phyloP scores from a whole-genome alignment of 2,329 filamentous ascomycete species.

The Colletotrichum viniferum region DNA sequence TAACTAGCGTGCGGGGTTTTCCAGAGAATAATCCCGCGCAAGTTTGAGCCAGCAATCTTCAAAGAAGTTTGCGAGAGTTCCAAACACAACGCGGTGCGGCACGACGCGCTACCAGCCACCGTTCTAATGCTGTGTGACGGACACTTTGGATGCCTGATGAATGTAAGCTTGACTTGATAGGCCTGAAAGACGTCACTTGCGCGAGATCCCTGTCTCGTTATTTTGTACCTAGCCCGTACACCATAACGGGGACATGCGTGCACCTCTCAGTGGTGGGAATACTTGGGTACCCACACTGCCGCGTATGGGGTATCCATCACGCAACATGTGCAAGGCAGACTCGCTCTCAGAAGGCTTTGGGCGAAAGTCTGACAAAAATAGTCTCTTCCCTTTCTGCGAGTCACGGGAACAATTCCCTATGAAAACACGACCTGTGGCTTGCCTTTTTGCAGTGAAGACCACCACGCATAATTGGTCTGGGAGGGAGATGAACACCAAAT shows the following conservation, averaged over 20 bases:
- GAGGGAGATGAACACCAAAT: not conserved
- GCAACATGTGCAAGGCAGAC: not conserved
- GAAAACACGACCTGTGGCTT: not conserved
- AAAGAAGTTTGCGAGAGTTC: not conserved
- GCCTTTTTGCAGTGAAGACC: not conserved
- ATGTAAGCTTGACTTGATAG: not conserved
- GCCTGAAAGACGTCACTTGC: not conserved
- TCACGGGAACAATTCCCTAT: not conserved
- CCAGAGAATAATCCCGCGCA: not conserved
- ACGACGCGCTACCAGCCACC: not conserved
- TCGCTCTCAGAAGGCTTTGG: not conserved
- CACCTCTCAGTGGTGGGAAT: not conserved
- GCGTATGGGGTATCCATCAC: not conserved
- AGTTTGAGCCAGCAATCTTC: not conserved
- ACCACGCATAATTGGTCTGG: not conserved
- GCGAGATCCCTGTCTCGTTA: not conserved
- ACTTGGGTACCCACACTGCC: not conserved
- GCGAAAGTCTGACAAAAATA: not conserved
- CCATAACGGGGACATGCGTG: not conserved
- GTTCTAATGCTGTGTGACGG: not conserved
- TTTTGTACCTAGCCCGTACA: not conserved
- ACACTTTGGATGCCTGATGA: not conserved
- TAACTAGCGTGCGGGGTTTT: not conserved
- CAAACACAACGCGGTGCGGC: not conserved
- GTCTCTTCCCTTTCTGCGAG: not conserved